phyloP scores from a whole-genome alignment of 2,329 filamentous ascomycete species.

The Penicillium frequentans region DNA sequence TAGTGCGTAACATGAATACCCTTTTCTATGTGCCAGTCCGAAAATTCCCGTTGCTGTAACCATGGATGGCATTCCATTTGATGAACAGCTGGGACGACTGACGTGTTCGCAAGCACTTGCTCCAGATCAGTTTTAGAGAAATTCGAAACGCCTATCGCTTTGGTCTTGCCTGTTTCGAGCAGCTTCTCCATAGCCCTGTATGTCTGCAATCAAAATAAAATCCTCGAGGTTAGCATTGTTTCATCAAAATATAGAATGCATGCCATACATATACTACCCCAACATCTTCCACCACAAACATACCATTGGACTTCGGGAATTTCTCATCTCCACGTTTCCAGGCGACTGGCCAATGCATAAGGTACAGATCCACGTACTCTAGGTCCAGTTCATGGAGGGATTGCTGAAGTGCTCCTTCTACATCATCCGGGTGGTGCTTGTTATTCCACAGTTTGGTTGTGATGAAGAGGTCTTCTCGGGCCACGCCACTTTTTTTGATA shows the following conservation, averaged over 20 bases:
- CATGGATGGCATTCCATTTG: constrained; percentile 57
- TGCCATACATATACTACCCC: constrained; percentile 50
- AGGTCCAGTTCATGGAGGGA: constrained; percentile 63
- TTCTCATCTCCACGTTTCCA: constrained; percentile 51
- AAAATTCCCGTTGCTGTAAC: constrained; percentile 52
- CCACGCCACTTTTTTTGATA: constrained; percentile 63
- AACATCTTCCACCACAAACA: constrained; percentile 42
- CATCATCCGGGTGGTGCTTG: constrained; percentile 61
- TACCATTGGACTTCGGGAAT: constrained; percentile 50
- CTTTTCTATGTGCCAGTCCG: constrained; percentile 50
- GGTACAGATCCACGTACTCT: constrained; percentile 68
- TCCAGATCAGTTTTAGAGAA: constrained; percentile 52
- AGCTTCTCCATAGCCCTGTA: constrained; percentile 53
- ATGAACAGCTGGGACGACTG: constrained; percentile 49
- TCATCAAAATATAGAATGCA: not conserved
- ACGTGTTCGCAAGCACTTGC: constrained; percentile 45
- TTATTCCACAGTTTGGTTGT: constrained; percentile 70
- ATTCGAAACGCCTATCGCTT: constrained; percentile 56
- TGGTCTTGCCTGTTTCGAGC: constrained; percentile 43
- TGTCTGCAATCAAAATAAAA: constrained; percentile 31
- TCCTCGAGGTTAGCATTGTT: not conserved
- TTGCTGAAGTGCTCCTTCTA: constrained; percentile 59
- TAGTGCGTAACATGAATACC: constrained; percentile 58
- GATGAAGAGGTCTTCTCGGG: constrained; percentile 65
- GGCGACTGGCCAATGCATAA: constrained; percentile 66